phyloP scores from a whole-genome alignment of 805 yeast species.

The Wickerhamomyces mucosus region DNA sequence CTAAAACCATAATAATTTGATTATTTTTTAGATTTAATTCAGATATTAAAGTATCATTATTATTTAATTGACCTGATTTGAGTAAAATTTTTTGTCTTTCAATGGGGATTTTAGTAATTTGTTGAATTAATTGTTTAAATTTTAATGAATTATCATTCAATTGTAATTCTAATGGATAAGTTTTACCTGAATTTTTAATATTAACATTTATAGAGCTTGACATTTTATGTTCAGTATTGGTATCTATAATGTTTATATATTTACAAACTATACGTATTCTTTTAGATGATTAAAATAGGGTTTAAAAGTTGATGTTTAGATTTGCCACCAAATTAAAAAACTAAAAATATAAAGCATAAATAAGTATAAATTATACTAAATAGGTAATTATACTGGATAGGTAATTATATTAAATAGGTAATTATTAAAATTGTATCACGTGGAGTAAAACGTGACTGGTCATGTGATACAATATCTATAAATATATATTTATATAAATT shows the following conservation, averaged over 20 bases:
- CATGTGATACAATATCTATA: too few species aligned
- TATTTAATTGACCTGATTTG: constrained; percentile 80
- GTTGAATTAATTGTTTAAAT: constrained; percentile 58
- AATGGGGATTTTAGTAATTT: constrained; percentile 73
- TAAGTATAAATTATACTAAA: too few species aligned
- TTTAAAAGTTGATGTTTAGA: too few species aligned
- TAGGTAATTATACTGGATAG: too few species aligned
- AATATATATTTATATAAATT: too few species aligned
- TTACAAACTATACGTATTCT: neutral
- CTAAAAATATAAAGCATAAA: too few species aligned
- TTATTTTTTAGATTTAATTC: constrained; percentile 51
- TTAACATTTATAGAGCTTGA: constrained; percentile 18
- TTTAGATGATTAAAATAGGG: constrained; percentile 4
- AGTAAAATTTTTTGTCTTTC: constrained; percentile 84
- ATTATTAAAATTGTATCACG: too few species aligned
- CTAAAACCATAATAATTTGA: constrained; percentile 78
- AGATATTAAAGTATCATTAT: constrained; percentile 36
- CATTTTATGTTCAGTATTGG: constrained; percentile 4
- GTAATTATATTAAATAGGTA: too few species aligned
- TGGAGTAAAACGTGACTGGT: too few species aligned
- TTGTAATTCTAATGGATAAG: constrained; percentile 36
- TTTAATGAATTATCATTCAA: constrained; percentile 34
- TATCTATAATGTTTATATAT: too few species aligned
- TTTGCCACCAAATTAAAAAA: too few species aligned
- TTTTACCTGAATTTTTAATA: constrained; percentile 63